Conservation (phyloP, 1,284 basidiomycete genomes). For the Malassezia nana region DNA sequence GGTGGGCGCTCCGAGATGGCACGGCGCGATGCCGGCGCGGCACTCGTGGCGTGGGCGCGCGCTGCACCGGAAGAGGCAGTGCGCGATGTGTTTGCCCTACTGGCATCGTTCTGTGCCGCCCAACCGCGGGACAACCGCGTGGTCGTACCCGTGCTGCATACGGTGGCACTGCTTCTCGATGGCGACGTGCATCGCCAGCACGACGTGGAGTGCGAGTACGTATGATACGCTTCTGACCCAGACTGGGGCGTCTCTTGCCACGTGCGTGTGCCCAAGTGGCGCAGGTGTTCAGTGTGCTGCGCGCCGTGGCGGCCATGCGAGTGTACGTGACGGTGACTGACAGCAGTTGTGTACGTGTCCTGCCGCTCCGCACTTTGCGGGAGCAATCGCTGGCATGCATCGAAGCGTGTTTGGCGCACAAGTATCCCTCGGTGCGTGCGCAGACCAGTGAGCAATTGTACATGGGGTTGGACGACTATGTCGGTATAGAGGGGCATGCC, state of each 20-base stretch:
- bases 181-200: conserved; percentile 10
- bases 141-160: conserved; percentile 24
- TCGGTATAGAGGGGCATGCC: neutral
- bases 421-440: conserved; percentile 12
- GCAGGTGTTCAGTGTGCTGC: conserved; percentile 8
- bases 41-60: conserved; percentile 4
- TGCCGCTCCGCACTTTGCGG: neutral
- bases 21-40: conserved; percentile 6
- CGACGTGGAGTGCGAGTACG: neutral
- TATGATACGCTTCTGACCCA: neutral
- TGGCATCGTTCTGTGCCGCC: conserved; percentile 15
- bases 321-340: conserved; percentile 2
- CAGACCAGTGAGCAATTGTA: conserved; percentile 12
- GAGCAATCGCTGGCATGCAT: neutral
- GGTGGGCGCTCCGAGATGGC: conserved; percentile 5
- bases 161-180: conserved; percentile 27
- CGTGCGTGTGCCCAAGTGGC: neutral
- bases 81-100: conserved; percentile 11
- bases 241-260: neutral
- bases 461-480: conserved; percentile 3
- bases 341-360: conserved; percentile 1
- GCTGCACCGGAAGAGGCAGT: neutral
- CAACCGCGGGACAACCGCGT: conserved; percentile 27
- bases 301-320: conserved; percentile 2
- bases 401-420: conserved; percentile 3